These are phyloP conservation scores for Penicillium sumatraense DNA, from an alignment of 2,329 filamentous ascomycete species.

Conservation along the genomic window DNA sequence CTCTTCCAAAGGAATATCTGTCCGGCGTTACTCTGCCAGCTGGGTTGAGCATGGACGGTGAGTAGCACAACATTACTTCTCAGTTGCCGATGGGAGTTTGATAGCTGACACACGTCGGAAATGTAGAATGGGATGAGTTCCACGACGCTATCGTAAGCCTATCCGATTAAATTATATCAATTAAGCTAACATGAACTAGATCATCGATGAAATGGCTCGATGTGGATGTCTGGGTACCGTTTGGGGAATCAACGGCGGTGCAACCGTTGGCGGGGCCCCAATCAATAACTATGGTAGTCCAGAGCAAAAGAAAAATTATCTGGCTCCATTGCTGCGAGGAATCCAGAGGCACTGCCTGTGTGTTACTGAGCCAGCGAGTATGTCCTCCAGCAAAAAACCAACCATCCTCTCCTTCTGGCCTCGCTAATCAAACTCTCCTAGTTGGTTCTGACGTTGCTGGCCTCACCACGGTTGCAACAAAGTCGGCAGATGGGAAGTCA, in stretches of 20 bases:
- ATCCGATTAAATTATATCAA: neutral
- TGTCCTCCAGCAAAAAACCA: neutral
- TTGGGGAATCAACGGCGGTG: slow-evolving; percentile 20
- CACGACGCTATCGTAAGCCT: neutral
- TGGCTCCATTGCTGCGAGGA: slow-evolving; percentile 17
- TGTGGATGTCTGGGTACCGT: slow-evolving; percentile 9
- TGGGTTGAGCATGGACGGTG: neutral
- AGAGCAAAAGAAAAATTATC: slow-evolving; percentile 18
- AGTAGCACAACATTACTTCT: neutral
- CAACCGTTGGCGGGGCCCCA: slow-evolving; percentile 19
- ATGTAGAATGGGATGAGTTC: neutral
- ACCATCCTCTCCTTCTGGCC: neutral
- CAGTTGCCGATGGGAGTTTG: too few relatives aligned
- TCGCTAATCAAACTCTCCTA: neutral
- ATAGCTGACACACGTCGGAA: too few relatives aligned
- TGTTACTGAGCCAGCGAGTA: slow-evolving; percentile 17
- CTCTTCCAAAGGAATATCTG: slow-evolving; percentile 11
- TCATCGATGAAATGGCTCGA: slow-evolving; percentile 19
- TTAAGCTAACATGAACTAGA: neutral
- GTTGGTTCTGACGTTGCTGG: slow-evolving; percentile 73
- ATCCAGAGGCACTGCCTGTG: slow-evolving; percentile 5
- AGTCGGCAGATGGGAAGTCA: slow-evolving; percentile 70
- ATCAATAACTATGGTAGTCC: slow-evolving; percentile 19
- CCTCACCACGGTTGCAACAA: slow-evolving; percentile 72
- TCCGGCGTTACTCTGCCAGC: neutral